Evolutionary conservation across 305 asterid species (phyloP).

Genomic region (Fraxinus sp.): DNA sequence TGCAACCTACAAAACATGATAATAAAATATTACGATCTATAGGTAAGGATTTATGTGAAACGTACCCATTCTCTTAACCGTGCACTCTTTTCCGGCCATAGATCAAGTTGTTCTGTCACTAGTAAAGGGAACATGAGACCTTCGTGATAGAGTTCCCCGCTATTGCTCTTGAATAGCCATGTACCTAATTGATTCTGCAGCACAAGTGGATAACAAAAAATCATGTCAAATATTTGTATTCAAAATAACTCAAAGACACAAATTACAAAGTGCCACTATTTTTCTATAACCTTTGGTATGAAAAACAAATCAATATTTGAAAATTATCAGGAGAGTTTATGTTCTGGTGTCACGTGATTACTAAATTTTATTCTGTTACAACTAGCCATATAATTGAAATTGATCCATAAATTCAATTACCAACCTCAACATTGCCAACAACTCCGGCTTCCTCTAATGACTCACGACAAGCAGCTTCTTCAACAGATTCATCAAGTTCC

Average conservation of each 20-base stretch:
- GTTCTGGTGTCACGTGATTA: too few species aligned
- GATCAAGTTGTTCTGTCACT: constrained; percentile 64
- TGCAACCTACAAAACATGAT: background rate
- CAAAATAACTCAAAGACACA: too few species aligned
- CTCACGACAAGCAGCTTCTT: constrained; percentile 74
- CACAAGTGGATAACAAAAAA: background rate
- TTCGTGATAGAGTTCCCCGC: constrained; percentile 52
- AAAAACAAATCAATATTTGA: too few species aligned
- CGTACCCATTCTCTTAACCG: constrained; percentile 61
- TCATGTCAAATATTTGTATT: too few species aligned
- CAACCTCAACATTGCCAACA: constrained; percentile 62
- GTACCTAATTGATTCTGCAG: constrained; percentile 60
- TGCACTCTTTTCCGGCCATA: constrained; percentile 61
- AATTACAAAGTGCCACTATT: too few species aligned
- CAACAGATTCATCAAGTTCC: constrained; percentile 68
- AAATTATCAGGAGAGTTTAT: too few species aligned
- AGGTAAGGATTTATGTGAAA: background rate
- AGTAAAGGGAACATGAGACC: constrained; percentile 71
- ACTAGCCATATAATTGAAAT: background rate
- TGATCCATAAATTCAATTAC: background rate
- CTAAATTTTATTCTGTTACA: background rate
- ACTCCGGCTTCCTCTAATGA: constrained; percentile 81
- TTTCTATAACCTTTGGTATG: too few species aligned
- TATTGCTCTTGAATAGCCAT: constrained; percentile 76
- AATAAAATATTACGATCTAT: background rate